phyloP scores from a whole-genome alignment of 805 yeast species.

The Debaryomyces hansenii region DNA sequence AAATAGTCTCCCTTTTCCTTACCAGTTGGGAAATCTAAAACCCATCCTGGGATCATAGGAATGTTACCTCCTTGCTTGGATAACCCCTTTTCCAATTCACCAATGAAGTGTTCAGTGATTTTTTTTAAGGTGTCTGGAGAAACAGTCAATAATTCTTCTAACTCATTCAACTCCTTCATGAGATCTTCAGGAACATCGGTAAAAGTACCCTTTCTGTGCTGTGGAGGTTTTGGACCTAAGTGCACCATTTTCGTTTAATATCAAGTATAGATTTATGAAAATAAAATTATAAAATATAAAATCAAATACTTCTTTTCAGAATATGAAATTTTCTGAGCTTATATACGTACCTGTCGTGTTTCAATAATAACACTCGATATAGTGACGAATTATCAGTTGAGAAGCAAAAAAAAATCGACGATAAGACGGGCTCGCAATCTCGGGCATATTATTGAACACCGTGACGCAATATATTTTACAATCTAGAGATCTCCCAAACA shows the following conservation, averaged over 20 bases:
- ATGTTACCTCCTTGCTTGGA: constrained; percentile 76
- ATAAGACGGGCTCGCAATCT: too few species aligned
- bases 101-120: constrained; percentile 73
- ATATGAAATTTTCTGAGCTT: too few species aligned
- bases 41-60: constrained; percentile 99
- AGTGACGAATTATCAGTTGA: too few species aligned
- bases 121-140: constrained; percentile 57
- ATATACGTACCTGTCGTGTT: too few species aligned
- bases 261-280: too few species aligned
- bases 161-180: constrained; percentile 53
- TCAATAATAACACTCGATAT: too few species aligned
- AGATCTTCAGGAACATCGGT: constrained; percentile 66
- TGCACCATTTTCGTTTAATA: constrained; percentile 60
- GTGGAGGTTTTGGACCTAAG: constrained; percentile 82
- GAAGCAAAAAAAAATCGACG: too few species aligned
- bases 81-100: constrained; percentile 81
- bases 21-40: constrained; percentile 90
- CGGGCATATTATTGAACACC: too few species aligned
- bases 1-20: constrained; percentile 84
- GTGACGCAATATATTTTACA: too few species aligned
- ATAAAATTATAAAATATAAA: not conserved
- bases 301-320: not conserved
- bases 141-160: constrained; percentile 65
- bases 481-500: too few species aligned
- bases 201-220: constrained; percentile 65